Evolutionary conservation across 1,284 basidiomycete genomes (phyloP), one percentile per base, ranked within the genome.

Genomic region (Malassezia caprae): DNA sequence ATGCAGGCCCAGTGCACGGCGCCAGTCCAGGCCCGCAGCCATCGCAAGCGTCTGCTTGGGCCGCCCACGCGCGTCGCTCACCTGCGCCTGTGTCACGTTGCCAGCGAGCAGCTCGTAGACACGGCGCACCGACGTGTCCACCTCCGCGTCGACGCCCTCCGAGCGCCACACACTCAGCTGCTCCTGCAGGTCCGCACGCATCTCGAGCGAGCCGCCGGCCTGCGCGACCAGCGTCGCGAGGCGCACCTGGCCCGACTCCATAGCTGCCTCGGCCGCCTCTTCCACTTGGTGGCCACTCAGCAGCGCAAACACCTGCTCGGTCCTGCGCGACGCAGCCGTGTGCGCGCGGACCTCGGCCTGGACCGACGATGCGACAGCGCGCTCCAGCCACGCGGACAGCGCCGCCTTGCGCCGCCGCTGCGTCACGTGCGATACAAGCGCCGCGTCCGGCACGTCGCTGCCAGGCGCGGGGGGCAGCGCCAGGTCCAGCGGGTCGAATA

Each of bases 171-270:
- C 82, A 7, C 82, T 79, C 23, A 96, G 77, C 72, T 99, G 94
- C 15, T 82, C 78, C 57, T 77, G 77, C 31, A 98, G 76, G 69
- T 94, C 88, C 24, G 80, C 81, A 49, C 83, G 80, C 76, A 87
- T 90, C 28, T 82, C 80, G 17, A 81, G 79, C 67, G 93, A 87
- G 0, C 89, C 87, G 4, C 87, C 87, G 8, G 82, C 83, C 75
- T 98, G 91, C 5, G 90, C 83, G 43, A 98, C 81, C n/a, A 99
- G 80, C 1, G 89, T 90, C 0, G 93, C 88, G 4, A 99, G 82
- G 61, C 88, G 87, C 64, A 88, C 76, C 67, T 88, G 87, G 8
- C 85, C 84, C 7, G 81, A 82, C 50, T 87, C 84, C 55, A 86
- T 77, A 1, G 90, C 87, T 6, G 80, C 79, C 51, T 86, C 80